phyloP scores from a whole-genome alignment of 345 rosid species.

The Brassica rapa region DNA sequence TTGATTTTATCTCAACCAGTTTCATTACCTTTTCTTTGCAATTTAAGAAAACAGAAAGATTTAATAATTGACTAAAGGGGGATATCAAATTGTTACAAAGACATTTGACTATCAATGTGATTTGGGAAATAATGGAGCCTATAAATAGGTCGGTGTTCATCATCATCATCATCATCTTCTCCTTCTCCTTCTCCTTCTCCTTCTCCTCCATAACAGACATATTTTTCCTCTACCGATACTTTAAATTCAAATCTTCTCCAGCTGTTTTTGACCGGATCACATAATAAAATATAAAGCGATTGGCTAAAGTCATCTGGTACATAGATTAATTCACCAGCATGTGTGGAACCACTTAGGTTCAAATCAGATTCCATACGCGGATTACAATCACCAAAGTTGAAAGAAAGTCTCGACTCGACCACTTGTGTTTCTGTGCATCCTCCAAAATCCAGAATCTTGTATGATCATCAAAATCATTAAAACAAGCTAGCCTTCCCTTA shows the following conservation, averaged over 20 bases:
- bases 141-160: neutral
- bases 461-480: neutral
- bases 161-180: neutral
- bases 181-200: neutral
- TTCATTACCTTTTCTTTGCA: neutral
- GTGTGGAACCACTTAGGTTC: neutral
- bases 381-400: neutral
- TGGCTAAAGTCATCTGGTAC: neutral
- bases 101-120: neutral
- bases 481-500: neutral
- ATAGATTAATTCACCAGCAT: conserved; percentile 1
- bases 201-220: neutral
- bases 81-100: neutral
- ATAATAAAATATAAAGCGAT: neutral
- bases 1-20: neutral
- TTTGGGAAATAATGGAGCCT: neutral
- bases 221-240: neutral
- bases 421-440: neutral
- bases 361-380: neutral
- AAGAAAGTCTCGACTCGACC: neutral
- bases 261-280: conserved; percentile 4
- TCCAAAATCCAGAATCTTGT: neutral
- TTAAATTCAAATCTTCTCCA: neutral
- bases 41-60: too few relatives aligned
- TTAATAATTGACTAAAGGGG: too few relatives aligned